A percentile compares a stretch with the other conserved stretches of the same genome.
Conservation (phyloP, 331 rosid genomes). For the Pyrus hybrid region DNA sequence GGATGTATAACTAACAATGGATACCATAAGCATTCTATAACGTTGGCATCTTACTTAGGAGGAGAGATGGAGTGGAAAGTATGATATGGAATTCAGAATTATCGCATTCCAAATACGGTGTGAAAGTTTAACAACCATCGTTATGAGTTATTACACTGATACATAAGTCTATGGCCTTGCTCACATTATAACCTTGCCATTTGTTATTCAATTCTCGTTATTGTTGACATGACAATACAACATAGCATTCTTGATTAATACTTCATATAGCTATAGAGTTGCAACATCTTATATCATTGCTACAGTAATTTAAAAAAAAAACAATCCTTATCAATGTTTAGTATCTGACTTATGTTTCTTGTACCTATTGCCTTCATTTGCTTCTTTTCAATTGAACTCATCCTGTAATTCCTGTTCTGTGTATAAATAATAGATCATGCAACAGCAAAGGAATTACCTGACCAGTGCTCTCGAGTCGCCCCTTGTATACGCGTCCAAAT, state of each 20-base stretch:
- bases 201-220: neutral
- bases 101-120: neutral
- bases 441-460: conserved; percentile 42
- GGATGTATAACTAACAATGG: neutral
- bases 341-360: too few relatives aligned
- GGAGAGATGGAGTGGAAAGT: neutral
- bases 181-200: neutral
- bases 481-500: conserved; percentile 90
- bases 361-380: too few relatives aligned
- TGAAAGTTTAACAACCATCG: neutral
- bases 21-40: neutral
- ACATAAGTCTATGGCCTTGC: neutral
- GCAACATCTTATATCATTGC: neutral
- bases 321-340: too few relatives aligned
- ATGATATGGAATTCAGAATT: neutral
- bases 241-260: neutral
- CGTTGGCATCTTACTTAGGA: neutral
- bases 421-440: neutral
- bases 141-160: neutral
- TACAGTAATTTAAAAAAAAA: neutral
- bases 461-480: conserved; percentile 65
- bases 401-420: neutral
- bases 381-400: neutral
- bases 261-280: neutral
- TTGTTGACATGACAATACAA: neutral